Evolutionary conservation across 1,139 yeast species (phyloP).

Genomic region (Wickerhamomyces sp.): DNA sequence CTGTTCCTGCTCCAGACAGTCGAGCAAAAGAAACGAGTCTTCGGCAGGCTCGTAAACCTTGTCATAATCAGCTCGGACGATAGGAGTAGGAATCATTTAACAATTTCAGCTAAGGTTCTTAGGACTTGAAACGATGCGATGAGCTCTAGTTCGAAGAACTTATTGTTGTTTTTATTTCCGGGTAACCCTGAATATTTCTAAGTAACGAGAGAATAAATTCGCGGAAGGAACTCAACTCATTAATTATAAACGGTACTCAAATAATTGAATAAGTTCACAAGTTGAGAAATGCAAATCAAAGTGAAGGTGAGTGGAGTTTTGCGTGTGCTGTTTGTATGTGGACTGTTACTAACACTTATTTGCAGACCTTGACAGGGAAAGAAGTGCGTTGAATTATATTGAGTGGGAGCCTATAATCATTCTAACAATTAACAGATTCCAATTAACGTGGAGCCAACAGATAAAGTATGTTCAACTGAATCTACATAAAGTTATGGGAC

Average conservation of each 20-base stretch:
- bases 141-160: no score
- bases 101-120: no score
- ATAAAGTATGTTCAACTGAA: constrained; percentile 40
- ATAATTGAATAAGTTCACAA: not conserved
- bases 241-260: not conserved
- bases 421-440: constrained; percentile 45
- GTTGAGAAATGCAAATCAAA: constrained; percentile 62
- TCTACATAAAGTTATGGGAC: not conserved
- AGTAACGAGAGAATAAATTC: not conserved
- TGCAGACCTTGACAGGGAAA: constrained; percentile 28
- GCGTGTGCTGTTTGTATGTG: not conserved
- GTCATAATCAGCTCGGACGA: constrained; percentile 39
- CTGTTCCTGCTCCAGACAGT: constrained; percentile 63
- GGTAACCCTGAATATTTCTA: not conserved
- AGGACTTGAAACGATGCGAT: not conserved
- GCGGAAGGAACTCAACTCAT: not conserved
- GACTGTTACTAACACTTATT: constrained; percentile 8
- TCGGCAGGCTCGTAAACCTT: constrained; percentile 91
- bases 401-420: not conserved
- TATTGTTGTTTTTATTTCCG: no score
- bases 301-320: constrained; percentile 44
- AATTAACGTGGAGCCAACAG: constrained; percentile 73
- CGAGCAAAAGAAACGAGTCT: constrained; percentile 80
- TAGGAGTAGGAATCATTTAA: constrained; percentile 61
- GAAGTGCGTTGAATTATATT: constrained; percentile 38